These are phyloP conservation scores for Sphaerobolus stellatus DNA, from an alignment of 1,284 basidiomycete species.

Conservation along the genomic window DNA sequence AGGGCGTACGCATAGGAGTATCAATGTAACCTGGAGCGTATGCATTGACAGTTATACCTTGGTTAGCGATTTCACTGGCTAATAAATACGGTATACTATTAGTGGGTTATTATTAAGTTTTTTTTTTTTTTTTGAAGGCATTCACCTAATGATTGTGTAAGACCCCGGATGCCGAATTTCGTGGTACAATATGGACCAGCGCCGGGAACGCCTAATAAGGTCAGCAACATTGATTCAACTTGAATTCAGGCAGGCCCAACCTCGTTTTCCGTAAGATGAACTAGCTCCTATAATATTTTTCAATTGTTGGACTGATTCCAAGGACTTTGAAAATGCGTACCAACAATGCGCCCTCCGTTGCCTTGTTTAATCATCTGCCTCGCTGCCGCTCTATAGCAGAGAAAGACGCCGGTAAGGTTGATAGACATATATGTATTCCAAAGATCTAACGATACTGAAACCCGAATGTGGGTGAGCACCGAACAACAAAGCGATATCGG, in stretches of 20 bases:
- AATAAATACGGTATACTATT: conserved; percentile 13
- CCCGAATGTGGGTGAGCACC: not conserved
- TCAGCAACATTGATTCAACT: not conserved
- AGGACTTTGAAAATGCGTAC: not conserved
- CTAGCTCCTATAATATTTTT: not conserved
- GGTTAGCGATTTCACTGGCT: conserved; percentile 32
- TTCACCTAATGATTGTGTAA: conserved; percentile 20
- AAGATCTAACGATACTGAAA: conserved; percentile 7
- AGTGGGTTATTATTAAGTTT: not conserved
- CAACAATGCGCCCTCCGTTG: conserved; percentile 15
- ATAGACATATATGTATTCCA: conserved; percentile 6
- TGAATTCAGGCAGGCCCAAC: not conserved
- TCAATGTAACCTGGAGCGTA: conserved; percentile 29
- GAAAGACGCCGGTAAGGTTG: conserved; percentile 17
- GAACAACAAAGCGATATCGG: conserved; percentile 6
- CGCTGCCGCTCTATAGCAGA: conserved; percentile 20
- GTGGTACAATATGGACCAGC: not conserved
- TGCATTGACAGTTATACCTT: conserved; percentile 35
- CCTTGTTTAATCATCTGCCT: conserved; percentile 20
- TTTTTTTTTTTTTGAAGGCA: not conserved
- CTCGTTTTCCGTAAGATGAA: not conserved
- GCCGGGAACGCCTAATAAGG: not conserved
- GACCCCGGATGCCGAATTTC: conserved; percentile 30
- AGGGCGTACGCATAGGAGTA: conserved; percentile 2
- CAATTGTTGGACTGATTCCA: not conserved